Base-by-base conservation (phyloP, 306 rosid species). In the Gastrolobium bilobum region DNA sequence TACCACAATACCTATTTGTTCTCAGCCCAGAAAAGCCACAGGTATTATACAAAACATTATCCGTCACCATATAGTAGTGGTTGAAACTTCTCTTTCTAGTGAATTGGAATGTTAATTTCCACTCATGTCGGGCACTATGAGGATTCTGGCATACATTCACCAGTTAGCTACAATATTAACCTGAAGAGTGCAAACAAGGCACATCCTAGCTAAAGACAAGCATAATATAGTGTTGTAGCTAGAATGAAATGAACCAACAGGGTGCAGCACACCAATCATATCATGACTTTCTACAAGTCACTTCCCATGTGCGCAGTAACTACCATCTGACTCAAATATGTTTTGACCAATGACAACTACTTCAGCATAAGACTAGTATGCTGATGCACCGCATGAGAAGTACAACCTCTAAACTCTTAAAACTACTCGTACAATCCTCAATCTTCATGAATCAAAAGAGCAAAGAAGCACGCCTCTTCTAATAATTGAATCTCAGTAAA, bases 81-180 rank as follows among this genome's bases (percentile, higher is more conserved):
- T 38, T 10, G 50, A 53, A 71, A 15, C 15, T 11, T 57, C 35
- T 30, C 46, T 46, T 60, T 75, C 54, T 31, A 40, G 6, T 33
- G 40, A 76, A 50, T 76, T 64, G 53, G 34, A 29, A 1, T 51
- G 73, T 4, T 4, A 37, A 31, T 54, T 51, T 44, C 69, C 76
- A 68, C 57, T 78, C n/a, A 68, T 56, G 69, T 78, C n/a, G 68
- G 33, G 61, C 77, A 74, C 69, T 56, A 31, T 38, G 43, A 74
- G 37, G 13, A 44, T 33, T 46, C 50, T 5, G 4, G 38, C 76
- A 34, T 10, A 11, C 8, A 39, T 30, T 37, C 40, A 29, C 14
- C 13, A 43, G 46, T 56, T 47, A 64, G 37, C 37, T 13, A 43
- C 44, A 63, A 43, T 29, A 44, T 59, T 15, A 56, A 14, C 37